Base-by-base conservation (phyloP, 345 rosid genomes). In the Salix arbutifolia region DNA sequence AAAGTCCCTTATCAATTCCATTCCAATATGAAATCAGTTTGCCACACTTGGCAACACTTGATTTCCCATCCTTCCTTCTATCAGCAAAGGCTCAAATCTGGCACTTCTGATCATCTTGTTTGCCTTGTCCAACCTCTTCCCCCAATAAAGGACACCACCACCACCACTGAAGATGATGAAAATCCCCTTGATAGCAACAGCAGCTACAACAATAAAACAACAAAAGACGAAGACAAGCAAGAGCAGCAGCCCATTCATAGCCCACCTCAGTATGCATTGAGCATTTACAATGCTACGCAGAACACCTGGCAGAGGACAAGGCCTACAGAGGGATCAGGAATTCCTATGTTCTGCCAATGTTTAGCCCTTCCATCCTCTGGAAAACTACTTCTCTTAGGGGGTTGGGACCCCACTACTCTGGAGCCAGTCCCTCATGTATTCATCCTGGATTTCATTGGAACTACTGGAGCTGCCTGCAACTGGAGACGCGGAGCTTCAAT, bases 331-430 rank as follows among this genome's bases (percentile, higher is more conserved):
- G 61, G 61, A 56, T 56, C 62, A 0, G 77, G 73, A 64, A 69
- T 89, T 5, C 93, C 93, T 6, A 70, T 89, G 81, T 89, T 89
- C 80, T 86, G 90, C 72, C 91, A 88, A 76, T 85, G 89, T 68
- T 77, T 87, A 9, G 85, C 83, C 28, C 26, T 88, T 46, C 83
- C 80, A 18, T 76, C 83, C 18, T 30, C 79, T 0, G 84, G 81
- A 46, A 86, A 86, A 71, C 37, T 85, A 12, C 53, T 88, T 1
- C 76, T 89, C 7, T 71, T 89, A 60, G 93, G 93, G 10, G 93
- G 93, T 8, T 89, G 91, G 93, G 91, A 89, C 73, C 86, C 89
- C 25, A 35, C 10, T 46, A 86, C 89, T 40, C 80, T 85, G 18
- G 85, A 82, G 62, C 88, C 89, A 17, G 81, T 79, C 25, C 75